phyloP scores from a whole-genome alignment of 192 early-diverging fungal species.

The Spizellomyces sp. region DNA sequence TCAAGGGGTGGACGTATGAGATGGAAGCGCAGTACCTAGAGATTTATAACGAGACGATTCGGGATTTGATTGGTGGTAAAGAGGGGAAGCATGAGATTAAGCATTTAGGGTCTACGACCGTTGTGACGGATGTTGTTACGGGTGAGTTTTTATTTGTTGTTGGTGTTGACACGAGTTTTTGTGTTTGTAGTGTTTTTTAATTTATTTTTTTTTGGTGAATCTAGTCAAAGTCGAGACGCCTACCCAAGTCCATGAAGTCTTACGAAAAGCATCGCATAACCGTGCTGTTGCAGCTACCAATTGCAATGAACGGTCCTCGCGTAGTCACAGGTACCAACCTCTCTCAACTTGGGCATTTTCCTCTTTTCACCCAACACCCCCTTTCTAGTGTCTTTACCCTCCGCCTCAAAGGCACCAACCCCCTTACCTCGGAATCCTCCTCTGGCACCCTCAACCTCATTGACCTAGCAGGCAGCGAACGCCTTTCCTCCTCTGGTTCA shows the following conservation, averaged over 20 bases:
- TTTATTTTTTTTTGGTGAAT: neutral
- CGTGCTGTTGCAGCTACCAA: constrained; percentile 90
- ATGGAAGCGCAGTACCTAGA: constrained; percentile 91
- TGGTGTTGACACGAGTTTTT: constrained; percentile 12
- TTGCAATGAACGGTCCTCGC: constrained; percentile 91
- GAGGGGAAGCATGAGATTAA: constrained; percentile 82
- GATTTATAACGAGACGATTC: constrained; percentile 94
- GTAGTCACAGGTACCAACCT: constrained; percentile 69
- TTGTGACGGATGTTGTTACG: constrained; percentile 74
- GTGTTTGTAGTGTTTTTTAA: neutral
- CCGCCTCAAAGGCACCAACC: constrained; percentile 72
- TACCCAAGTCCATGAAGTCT: constrained; percentile 68
- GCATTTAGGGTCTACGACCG: constrained; percentile 70
- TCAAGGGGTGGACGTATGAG: constrained; percentile 85
- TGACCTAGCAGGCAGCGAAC: constrained; percentile 93
- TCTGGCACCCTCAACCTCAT: constrained; percentile 87
- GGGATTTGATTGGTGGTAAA: constrained; percentile 71
- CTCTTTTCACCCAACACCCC: neutral
- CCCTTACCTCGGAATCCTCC: constrained; percentile 69
- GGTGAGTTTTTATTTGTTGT: constrained; percentile 39
- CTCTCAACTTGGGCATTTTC: constrained; percentile 13
- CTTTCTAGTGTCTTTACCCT: constrained; percentile 83
- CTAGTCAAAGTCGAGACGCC: constrained; percentile 71
- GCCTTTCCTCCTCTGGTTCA: constrained; percentile 78
- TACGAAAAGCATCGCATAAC: constrained; percentile 77